Percentiles rank a stretch among this genome's conserved stretches.
Evolutionary conservation across 768 basidiomycete genomes (phyloP).

Genomic region (Trametes gibbosa): DNA sequence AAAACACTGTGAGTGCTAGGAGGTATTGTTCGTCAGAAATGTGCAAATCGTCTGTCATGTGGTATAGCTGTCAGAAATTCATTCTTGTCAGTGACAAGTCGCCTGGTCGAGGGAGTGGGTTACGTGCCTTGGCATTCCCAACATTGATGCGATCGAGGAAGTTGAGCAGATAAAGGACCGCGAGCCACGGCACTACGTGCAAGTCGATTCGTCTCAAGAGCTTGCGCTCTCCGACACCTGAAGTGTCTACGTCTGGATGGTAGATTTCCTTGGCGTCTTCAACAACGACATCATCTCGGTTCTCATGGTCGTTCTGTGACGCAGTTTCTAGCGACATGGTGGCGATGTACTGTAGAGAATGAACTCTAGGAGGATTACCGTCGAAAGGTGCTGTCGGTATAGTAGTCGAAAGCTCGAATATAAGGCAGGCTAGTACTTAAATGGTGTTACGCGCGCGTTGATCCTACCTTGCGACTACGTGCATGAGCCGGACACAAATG

Average conservation of each 20-base stretch:
- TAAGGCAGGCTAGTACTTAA: no score
- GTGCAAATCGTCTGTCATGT: slow-evolving; percentile 52
- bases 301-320: slow-evolving; percentile 9
- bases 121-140: slow-evolving; percentile 67
- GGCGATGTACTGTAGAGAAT: not conserved
- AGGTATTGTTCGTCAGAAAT: slow-evolving; percentile 66
- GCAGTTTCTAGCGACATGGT: slow-evolving; percentile 12
- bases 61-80: slow-evolving; percentile 47
- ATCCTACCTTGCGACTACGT: no score
- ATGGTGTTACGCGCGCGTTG: no score
- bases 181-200: slow-evolving; percentile 72
- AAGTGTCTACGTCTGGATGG: slow-evolving; percentile 49
- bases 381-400: no score
- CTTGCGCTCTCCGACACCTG: slow-evolving; percentile 50
- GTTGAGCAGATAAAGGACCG: slow-evolving; percentile 70
- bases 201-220: slow-evolving; percentile 60
- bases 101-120: not conserved
- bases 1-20: slow-evolving; percentile 70
- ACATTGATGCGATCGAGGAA: slow-evolving; percentile 64
- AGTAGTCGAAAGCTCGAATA: no score
- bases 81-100: not conserved
- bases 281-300: slow-evolving; percentile 12
- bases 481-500: no score
- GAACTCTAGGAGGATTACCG: not conserved
- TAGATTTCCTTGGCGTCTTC: slow-evolving; percentile 35